Evolutionary conservation across 768 basidiomycete species (phyloP).

Genomic region (Russula ochroleuca): DNA sequence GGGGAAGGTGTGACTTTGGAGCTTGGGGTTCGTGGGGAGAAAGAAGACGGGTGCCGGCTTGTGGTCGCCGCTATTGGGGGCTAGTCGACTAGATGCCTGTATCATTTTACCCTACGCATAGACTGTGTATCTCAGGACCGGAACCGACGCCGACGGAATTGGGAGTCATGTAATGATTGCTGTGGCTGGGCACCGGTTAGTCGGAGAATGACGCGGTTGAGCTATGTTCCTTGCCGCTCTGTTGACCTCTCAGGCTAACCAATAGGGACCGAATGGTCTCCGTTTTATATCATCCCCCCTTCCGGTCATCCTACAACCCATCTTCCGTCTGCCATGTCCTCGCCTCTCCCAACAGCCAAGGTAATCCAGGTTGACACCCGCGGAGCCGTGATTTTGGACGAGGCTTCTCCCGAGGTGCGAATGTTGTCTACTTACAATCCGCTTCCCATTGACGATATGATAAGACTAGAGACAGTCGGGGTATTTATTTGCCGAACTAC

Average conservation of each 20-base stretch:
- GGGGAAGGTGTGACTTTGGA: slow-evolving; percentile 93
- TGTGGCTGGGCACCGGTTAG: not conserved
- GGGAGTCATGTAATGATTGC: slow-evolving; percentile 11
- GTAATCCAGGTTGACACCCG: slow-evolving; percentile 94
- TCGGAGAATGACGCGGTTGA: not conserved
- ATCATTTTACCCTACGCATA: not conserved
- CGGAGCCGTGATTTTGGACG: slow-evolving; percentile 87
- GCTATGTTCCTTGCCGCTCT: not conserved
- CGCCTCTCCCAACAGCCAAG: slow-evolving; percentile 73
- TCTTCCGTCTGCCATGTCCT: slow-evolving; percentile 20
- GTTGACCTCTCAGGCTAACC: not conserved
- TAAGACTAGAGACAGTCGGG: slow-evolving; percentile 88
- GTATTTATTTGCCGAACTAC: slow-evolving; percentile 96
- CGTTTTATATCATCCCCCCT: slow-evolving; percentile 7
- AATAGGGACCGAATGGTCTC: slow-evolving; percentile 21
- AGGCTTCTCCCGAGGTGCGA: slow-evolving; percentile 90
- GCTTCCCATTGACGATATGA: slow-evolving; percentile 21
- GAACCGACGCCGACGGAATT: slow-evolving; percentile 25
- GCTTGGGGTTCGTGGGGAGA: slow-evolving; percentile 86
- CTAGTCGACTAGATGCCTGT: slow-evolving; percentile 33
- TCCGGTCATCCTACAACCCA: not conserved
- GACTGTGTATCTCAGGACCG: not conserved
- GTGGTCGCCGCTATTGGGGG: slow-evolving; percentile 88
- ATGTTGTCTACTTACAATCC: slow-evolving; percentile 13
- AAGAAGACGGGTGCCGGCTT: slow-evolving; percentile 77